phyloP scores from a whole-genome alignment of 1,284 basidiomycete species.

The Ceratorhiza oryzae-sativae region DNA sequence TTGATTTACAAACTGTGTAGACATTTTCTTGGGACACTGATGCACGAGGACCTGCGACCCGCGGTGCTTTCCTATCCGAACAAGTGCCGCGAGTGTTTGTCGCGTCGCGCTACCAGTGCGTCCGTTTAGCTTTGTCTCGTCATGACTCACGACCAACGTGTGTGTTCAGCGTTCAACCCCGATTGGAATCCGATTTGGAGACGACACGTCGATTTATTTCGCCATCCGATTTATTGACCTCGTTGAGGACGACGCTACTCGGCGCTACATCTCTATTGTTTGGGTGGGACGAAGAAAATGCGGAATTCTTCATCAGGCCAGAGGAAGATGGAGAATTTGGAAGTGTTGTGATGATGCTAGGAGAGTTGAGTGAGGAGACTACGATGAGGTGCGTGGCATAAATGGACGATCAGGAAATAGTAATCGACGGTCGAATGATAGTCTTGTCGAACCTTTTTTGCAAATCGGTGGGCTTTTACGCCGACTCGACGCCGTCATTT shows the following conservation, averaged over 20 bases:
- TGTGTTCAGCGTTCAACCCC: conserved; percentile 22
- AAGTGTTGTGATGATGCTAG: conserved; percentile 33
- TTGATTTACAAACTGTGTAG: neutral
- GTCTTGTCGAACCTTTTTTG: conserved; percentile 35
- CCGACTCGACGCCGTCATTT: conserved; percentile 37
- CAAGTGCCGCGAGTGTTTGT: conserved; percentile 22
- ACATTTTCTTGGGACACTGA: conserved; percentile 22
- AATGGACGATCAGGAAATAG: neutral
- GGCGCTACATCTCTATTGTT: conserved; percentile 12
- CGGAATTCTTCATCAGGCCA: conserved; percentile 3
- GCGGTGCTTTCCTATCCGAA: conserved; percentile 28
- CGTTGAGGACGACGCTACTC: conserved; percentile 21
- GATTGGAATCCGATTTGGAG: neutral
- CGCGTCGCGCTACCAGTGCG: conserved; percentile 25
- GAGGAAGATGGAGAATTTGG: neutral
- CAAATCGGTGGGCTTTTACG: conserved; percentile 41
- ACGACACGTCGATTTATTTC: conserved; percentile 23
- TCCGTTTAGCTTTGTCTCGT: neutral
- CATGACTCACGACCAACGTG: neutral
- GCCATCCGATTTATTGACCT: conserved; percentile 13
- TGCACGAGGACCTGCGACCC: neutral
- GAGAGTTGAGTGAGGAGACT: conserved; percentile 28
- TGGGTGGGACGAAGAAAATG: conserved; percentile 8
- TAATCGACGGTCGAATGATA: neutral
- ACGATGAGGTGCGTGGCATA: conserved; percentile 45